Conservation (phyloP, 768 basidiomycete genomes). For the Leccinum longicurvipes region DNA sequence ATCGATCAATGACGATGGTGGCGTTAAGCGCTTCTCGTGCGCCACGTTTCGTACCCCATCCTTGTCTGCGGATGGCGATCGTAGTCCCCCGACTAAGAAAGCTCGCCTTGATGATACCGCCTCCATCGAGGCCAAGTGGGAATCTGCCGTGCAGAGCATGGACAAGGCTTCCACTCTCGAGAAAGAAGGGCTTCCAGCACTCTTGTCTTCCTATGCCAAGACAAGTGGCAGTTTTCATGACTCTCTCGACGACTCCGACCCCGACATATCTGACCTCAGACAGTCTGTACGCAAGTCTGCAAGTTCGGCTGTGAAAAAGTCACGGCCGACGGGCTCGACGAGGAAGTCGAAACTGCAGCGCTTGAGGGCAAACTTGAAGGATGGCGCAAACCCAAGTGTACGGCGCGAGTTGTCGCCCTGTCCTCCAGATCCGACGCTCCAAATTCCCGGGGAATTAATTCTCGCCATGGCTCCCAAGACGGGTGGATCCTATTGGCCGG, state of each 20-base stretch:
- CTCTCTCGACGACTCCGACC: constrained; percentile 27
- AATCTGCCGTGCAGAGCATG: constrained; percentile 45
- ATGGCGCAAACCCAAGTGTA: constrained; percentile 7
- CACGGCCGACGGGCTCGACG: constrained; percentile 8
- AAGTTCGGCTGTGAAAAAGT: constrained; percentile 1
- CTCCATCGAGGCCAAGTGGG: constrained; percentile 42
- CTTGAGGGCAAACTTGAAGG: constrained; percentile 17
- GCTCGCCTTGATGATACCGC: constrained; percentile 33
- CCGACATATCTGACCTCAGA: constrained; percentile 12
- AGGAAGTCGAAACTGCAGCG: constrained; percentile 15
- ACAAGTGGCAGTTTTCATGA: constrained; percentile 20
- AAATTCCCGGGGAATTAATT: constrained; percentile 67
- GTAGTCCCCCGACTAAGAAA: constrained; percentile 44
- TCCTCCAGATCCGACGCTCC: constrained; percentile 44
- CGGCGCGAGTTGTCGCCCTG: constrained; percentile 37
- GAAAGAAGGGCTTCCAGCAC: constrained; percentile 48
- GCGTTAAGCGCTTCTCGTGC: constrained; percentile 42
- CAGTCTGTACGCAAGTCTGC: constrained; percentile 1
- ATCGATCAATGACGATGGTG: constrained; percentile 33
- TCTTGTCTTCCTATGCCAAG: constrained; percentile 31
- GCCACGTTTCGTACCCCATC: constrained; percentile 31
- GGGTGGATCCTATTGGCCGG: constrained; percentile 60
- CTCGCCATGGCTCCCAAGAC: constrained; percentile 43
- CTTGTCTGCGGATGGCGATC: constrained; percentile 1
- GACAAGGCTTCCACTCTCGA: constrained; percentile 41